Evolutionary conservation across 164 flowering plant genomes (phyloP).

Genomic region (Dillenia suffruticosa): DNA sequence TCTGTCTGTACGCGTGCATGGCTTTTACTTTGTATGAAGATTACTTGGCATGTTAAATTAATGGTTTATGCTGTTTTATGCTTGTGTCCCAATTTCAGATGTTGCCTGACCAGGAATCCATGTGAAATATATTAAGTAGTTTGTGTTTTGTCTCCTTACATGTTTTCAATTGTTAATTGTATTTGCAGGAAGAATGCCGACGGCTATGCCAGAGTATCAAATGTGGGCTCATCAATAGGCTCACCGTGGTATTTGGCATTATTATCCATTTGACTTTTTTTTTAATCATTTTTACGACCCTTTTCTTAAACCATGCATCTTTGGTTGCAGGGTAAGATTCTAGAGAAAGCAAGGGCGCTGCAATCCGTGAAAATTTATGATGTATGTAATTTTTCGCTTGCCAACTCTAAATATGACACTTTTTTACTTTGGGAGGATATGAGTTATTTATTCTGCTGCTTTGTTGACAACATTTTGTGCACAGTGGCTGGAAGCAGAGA

Average conservation of each 20-base stretch:
- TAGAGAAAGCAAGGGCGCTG: slow-evolving; percentile 74
- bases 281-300: background rate
- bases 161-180: no score
- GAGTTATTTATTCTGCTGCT: no score
- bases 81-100: no score
- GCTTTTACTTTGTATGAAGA: no score
- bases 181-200: slow-evolving; percentile 81
- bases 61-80: no score
- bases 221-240: slow-evolving; percentile 74
- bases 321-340: slow-evolving; percentile 76
- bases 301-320: slow-evolving; percentile 1
- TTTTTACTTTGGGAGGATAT: no score
- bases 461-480: slow-evolving; percentile 1
- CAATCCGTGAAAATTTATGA: slow-evolving; percentile 84
- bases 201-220: slow-evolving; percentile 92
- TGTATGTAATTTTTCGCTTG: slow-evolving; percentile 42
- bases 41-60: no score
- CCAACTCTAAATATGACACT: no score
- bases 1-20: no score
- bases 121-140: no score
- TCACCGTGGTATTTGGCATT: slow-evolving; percentile 73
- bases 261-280: background rate
- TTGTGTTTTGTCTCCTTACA: no score
- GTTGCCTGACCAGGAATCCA: no score
- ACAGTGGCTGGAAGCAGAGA: slow-evolving; percentile 91